Evolutionary conservation across 1,139 yeast genomes (phyloP).

Genomic region (Komagataea norvegica): DNA sequence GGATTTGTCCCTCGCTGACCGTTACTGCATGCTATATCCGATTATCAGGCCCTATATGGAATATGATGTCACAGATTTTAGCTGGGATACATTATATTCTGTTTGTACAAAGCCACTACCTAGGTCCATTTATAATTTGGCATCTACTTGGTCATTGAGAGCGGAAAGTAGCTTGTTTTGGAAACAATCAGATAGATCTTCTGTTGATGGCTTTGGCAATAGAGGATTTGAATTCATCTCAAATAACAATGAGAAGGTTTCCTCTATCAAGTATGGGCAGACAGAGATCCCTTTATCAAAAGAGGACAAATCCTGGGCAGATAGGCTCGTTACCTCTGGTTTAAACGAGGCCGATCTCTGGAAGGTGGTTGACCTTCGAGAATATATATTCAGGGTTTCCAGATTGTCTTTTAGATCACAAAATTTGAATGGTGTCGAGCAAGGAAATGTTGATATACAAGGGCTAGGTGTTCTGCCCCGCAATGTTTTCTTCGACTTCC

Average conservation of each 20-base stretch:
- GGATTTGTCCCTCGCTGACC: constrained; percentile 68
- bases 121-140: constrained; percentile 58
- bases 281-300: constrained; percentile 36
- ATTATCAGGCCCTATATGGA: constrained; percentile 70
- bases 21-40: constrained; percentile 79
- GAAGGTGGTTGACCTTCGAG: constrained; percentile 71
- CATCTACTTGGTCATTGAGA: constrained; percentile 68
- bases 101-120: constrained; percentile 64
- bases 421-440: constrained; percentile 9
- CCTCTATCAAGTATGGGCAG: constrained; percentile 34
- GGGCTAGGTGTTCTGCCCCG: constrained; percentile 46
- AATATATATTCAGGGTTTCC: constrained; percentile 62
- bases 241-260: constrained; percentile 29
- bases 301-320: constrained; percentile 76
- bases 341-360: constrained; percentile 68
- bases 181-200: constrained; percentile 45
- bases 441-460: constrained; percentile 26
- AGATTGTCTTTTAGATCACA: constrained; percentile 20
- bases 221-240: constrained; percentile 35
- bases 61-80: constrained; percentile 66
- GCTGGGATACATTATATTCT: constrained; percentile 60
- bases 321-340: constrained; percentile 65
- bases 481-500: constrained; percentile 59
- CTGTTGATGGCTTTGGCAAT: constrained; percentile 41
- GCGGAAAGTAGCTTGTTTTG: constrained; percentile 73